A percentile compares a stretch with the other conserved stretches of the same genome.
These are phyloP conservation scores for Microthyrium microscopicum DNA, from an alignment of 2,329 filamentous ascomycete species.

Conservation along the genomic window DNA sequence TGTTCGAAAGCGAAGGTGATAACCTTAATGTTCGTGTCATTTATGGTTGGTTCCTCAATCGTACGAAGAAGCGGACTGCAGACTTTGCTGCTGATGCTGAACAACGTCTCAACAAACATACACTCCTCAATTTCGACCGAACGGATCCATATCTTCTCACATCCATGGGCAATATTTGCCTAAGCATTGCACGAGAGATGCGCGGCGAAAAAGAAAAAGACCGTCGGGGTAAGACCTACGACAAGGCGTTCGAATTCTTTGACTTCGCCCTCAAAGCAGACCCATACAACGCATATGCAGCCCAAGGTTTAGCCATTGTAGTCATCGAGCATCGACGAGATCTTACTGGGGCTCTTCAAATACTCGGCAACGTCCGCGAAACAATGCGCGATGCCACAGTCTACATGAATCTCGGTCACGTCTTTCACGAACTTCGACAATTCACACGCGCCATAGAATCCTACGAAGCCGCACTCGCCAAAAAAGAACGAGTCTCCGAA, in stretches of 20 bases:
- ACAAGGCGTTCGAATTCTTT: constrained; percentile 92
- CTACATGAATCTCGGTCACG: constrained; percentile 83
- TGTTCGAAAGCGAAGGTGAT: constrained; percentile 67
- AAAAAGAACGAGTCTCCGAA: constrained; percentile 57
- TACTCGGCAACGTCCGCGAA: constrained; percentile 81
- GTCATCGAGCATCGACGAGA: constrained; percentile 91
- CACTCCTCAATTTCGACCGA: constrained; percentile 84
- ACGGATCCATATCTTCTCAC: constrained; percentile 94
- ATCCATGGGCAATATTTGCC: constrained; percentile 91
- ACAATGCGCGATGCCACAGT: constrained; percentile 79
- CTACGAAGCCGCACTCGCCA: constrained; percentile 72
- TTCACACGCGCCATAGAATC: constrained; percentile 83
- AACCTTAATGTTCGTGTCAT: constrained; percentile 86
- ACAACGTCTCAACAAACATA: constrained; percentile 91
- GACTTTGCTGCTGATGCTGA: constrained; percentile 69
- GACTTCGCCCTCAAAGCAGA: constrained; percentile 95
- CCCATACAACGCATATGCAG: constrained; percentile 85
- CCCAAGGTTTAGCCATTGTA: constrained; percentile 88
- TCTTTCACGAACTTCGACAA: constrained; percentile 79
- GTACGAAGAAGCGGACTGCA: constrained; percentile 63
- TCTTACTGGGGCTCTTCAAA: constrained; percentile 60
- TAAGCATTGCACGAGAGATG: constrained; percentile 84
- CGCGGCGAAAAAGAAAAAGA: constrained; percentile 81
- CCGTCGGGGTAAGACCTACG: constrained; percentile 73
- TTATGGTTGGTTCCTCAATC: constrained; percentile 91